These are phyloP conservation scores for Colletotrichum incanum DNA, from an alignment of 2,329 filamentous ascomycete species.

Conservation along the genomic window DNA sequence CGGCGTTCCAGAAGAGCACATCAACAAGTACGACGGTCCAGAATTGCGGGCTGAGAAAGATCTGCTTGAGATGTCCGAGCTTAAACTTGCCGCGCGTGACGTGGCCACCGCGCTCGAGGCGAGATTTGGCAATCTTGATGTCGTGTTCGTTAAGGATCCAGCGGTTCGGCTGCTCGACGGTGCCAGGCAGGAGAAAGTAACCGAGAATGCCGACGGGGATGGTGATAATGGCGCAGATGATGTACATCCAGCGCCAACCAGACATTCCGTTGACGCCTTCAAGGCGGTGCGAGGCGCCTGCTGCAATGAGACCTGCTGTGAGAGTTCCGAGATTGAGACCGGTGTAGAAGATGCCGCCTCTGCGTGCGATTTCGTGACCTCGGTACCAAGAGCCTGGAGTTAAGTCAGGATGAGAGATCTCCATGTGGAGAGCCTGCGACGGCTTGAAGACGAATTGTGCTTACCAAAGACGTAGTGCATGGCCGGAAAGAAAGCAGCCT, in stretches of 20 bases:
- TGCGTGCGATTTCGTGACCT: slow-evolving; percentile 55
- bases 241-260: slow-evolving; percentile 65
- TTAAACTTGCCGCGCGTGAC: slow-evolving; percentile 55
- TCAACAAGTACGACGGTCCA: slow-evolving; percentile 56
- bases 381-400: slow-evolving; percentile 64
- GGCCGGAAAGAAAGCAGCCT: slow-evolving; percentile 52
- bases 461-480: slow-evolving; percentile 57
- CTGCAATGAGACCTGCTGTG: slow-evolving; percentile 62
- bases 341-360: slow-evolving; percentile 61
- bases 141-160: slow-evolving; percentile 50
- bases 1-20: slow-evolving; percentile 64
- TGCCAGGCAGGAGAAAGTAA: slow-evolving; percentile 56
- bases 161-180: slow-evolving; percentile 49
- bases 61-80: slow-evolving; percentile 49
- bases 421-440: slow-evolving; percentile 39
- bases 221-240: slow-evolving; percentile 61
- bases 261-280: slow-evolving; percentile 57
- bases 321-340: slow-evolving; percentile 61
- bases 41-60: slow-evolving; percentile 59
- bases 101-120: slow-evolving; percentile 60
- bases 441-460: slow-evolving; percentile 16
- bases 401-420: slow-evolving; percentile 56
- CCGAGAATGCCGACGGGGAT: slow-evolving; percentile 58
- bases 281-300: slow-evolving; percentile 61
- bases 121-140: slow-evolving; percentile 46